These are phyloP conservation scores for Tubosaeta sp. DNA, from an alignment of 768 basidiomycete species.

Conservation along the genomic window DNA sequence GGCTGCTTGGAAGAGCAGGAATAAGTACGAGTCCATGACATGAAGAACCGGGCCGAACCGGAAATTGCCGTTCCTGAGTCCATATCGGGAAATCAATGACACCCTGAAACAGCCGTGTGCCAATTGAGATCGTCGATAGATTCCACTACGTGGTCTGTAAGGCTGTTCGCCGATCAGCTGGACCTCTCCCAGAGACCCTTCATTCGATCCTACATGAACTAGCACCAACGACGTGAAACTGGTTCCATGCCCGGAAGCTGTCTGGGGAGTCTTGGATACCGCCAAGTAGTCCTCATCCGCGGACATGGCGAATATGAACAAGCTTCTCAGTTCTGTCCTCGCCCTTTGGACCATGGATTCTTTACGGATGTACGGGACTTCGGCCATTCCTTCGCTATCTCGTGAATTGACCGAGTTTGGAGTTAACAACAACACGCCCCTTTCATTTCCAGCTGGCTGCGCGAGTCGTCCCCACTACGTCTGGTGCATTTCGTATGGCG, in stretches of 20 bases:
- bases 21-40: conserved; percentile 25
- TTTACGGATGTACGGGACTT: conserved; percentile 18
- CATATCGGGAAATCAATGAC: conserved; percentile 27
- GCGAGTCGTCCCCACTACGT: too few relatives aligned
- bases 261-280: conserved; percentile 7
- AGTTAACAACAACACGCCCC: background rate
- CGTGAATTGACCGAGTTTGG: conserved; percentile 9
- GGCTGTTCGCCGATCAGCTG: conserved; percentile 22
- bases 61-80: conserved; percentile 17
- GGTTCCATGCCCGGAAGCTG: conserved; percentile 7
- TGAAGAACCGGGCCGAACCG: conserved; percentile 25
- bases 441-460: background rate
- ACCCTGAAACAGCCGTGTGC: conserved; percentile 26
- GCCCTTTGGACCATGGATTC: conserved; percentile 14
- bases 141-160: conserved; percentile 3
- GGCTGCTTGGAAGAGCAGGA: conserved; percentile 8
- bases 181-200: background rate
- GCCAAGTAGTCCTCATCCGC: conserved; percentile 19
- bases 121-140: conserved; percentile 19
- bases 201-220: conserved; percentile 11
- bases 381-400: conserved; percentile 10
- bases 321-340: conserved; percentile 11
- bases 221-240: conserved; percentile 1
- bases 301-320: conserved; percentile 17
- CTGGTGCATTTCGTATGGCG: too few relatives aligned